These are phyloP conservation scores for Blumeria hordei DNA, from an alignment of 2,329 filamentous ascomycete species.

Conservation along the genomic window DNA sequence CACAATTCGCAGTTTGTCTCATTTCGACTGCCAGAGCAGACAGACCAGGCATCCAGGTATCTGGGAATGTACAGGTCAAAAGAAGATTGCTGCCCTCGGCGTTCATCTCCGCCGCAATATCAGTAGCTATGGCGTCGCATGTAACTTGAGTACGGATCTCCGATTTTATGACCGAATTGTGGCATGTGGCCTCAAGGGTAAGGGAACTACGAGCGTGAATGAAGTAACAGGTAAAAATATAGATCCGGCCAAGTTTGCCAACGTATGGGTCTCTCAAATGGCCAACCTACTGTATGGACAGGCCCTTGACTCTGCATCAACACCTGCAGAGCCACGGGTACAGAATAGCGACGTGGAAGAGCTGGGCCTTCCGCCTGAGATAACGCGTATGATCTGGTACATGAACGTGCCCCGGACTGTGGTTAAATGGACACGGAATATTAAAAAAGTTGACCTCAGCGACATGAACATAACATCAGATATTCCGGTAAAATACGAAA, in stretches of 20 bases:
- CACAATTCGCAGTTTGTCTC: conserved; percentile 39
- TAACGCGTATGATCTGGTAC: background rate
- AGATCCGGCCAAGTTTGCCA: background rate
- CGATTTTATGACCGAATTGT: conserved; percentile 51
- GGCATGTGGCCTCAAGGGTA: conserved; percentile 69
- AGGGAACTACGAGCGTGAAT: conserved; percentile 48
- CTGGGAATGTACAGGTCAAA: conserved; percentile 15
- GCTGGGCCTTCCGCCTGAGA: background rate
- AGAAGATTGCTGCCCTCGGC: conserved; percentile 75
- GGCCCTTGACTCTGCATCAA: background rate
- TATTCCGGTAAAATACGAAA: background rate
- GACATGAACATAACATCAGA: too few species aligned
- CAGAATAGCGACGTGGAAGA: background rate
- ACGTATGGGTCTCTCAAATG: background rate
- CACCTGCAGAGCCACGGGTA: background rate
- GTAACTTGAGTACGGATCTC: conserved; percentile 47
- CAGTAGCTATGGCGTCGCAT: conserved; percentile 59
- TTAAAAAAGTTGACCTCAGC: background rate
- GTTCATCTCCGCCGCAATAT: conserved; percentile 76
- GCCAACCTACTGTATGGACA: background rate
- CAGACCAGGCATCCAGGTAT: conserved; percentile 37
- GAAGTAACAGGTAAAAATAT: conserved; percentile 1
- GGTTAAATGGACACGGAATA: background rate
- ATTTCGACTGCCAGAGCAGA: conserved; percentile 35
- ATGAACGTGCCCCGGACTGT: background rate